Evolutionary conservation across 2,329 filamentous ascomycete species (phyloP), one percentile per base, ranked within the genome.

Genomic region (Aspergillus ibericus): DNA sequence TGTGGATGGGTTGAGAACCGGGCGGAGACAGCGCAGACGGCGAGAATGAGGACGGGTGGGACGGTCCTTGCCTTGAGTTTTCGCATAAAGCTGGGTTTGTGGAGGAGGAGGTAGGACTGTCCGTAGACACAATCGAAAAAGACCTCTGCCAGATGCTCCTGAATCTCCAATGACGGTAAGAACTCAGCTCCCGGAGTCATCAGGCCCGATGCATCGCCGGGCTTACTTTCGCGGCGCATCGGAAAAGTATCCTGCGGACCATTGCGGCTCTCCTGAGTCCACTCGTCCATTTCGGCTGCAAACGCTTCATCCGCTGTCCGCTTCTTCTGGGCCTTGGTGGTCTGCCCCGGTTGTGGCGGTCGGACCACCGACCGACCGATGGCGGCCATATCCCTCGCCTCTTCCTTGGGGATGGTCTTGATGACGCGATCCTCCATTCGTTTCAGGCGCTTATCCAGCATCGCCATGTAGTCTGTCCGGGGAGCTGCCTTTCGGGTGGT

Each of bases 401-500:
- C 92, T 42, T 91, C 85, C 71, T 93, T 96, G 0, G 95, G 93
- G 27, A 98, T 89, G 59, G 93, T 89, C 74, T 96, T 96, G 78
- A 98, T 96, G 62, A 98, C 95, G 57, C 93, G 88, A 70, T 98
- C 93, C 76, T 99, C 95, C 95, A 98, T 98, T 58, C 93, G 84
- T 80, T 96, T 97, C 65, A 98, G 76, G 54, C 95, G 85, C 77
- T 96, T 97, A 77, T 98, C 95, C 68, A 98, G 80, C 92, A 98
- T 98, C 42, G 93, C 92, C 95, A 98, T 98, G 76, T 98, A 98
- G 76, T 98, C 95, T 16, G 95, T 98, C 53, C 95, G 85, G 2
- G 95, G 95, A 3, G 93, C 92, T 1, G 93, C 92, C 75, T 98
- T 98, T 60, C 95, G 85, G 4, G 93, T 92, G 0, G 93, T 98